phyloP scores from a whole-genome alignment of 2,329 filamentous ascomycete genomes.

The Fusarium dimerum region DNA sequence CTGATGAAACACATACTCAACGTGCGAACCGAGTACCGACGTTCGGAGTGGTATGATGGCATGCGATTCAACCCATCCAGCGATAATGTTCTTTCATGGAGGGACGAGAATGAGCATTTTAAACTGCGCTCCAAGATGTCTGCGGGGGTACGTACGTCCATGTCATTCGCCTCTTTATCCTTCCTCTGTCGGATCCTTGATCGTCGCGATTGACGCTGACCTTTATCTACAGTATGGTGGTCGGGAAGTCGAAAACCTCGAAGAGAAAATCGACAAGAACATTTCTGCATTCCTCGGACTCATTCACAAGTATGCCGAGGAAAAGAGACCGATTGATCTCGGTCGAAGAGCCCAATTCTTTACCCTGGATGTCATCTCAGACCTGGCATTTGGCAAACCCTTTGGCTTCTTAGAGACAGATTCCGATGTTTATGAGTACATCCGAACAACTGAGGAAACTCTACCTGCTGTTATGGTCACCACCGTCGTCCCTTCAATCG shows the following conservation, averaged over 20 bases:
- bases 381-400: conserved; percentile 48
- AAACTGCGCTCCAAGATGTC: conserved; percentile 50
- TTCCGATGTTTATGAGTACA: conserved; percentile 48
- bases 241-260: conserved; percentile 52
- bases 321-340: conserved; percentile 38
- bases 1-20: conserved; percentile 37
- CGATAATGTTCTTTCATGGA: conserved; percentile 52
- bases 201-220: not conserved
- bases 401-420: conserved; percentile 49
- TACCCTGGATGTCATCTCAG: conserved; percentile 55
- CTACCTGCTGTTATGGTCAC: conserved; percentile 47
- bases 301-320: conserved; percentile 8
- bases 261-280: conserved; percentile 49
- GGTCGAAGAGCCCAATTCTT: conserved; percentile 50
- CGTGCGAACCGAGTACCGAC: conserved; percentile 36
- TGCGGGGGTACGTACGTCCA: conserved; percentile 41
- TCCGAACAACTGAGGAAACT: conserved; percentile 43
- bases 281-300: conserved; percentile 46
- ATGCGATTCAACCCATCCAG: conserved; percentile 53
- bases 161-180: too few relatives aligned
- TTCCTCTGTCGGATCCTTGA: not conserved
- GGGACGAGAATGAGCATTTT: conserved; percentile 46
- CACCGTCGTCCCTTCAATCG: conserved; percentile 43
- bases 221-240: conserved; percentile 43
- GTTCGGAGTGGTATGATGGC: conserved; percentile 47